Evolutionary conservation across 176 grass and related monocot genomes (phyloP).

Genomic region (maize (Zea mays)): DNA sequence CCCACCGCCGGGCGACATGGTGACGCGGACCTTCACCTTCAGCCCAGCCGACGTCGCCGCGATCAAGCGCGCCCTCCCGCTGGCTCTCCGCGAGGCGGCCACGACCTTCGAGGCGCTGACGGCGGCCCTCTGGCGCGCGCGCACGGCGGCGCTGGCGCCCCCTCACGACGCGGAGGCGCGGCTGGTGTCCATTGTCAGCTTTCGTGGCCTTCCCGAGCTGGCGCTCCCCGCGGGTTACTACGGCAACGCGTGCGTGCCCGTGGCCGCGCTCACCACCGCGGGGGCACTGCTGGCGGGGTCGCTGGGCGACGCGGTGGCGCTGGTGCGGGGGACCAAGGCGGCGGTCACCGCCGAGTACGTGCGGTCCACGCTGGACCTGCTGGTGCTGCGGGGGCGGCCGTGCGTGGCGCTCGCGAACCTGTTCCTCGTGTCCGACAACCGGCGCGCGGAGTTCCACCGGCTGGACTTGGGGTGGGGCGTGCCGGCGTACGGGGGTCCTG

Average conservation of each 20-base stretch:
- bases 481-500: conserved; percentile 23
- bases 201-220: conserved; percentile 16
- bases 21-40: conserved; percentile 39
- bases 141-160: conserved; percentile 23
- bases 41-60: background rate
- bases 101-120: conserved; percentile 42
- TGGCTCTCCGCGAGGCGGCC: background rate
- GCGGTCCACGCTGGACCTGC: conserved; percentile 27
- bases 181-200: conserved; percentile 7
- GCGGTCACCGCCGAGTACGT: conserved; percentile 39
- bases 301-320: conserved; percentile 27
- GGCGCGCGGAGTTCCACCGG: conserved; percentile 14
- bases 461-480: conserved; percentile 48
- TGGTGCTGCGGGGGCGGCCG: too few species aligned
- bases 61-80: background rate
- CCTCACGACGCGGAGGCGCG: background rate
- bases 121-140: conserved; percentile 37
- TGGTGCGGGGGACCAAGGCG: conserved; percentile 40
- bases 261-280: background rate
- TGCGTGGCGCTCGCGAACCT: background rate
- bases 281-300: background rate
- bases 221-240: conserved; percentile 41
- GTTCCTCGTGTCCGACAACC: conserved; percentile 39
- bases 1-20: background rate
- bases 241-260: conserved; percentile 44